phyloP scores from a whole-genome alignment of 2,329 filamentous ascomycete species.

The Phialophora verrucosa region DNA sequence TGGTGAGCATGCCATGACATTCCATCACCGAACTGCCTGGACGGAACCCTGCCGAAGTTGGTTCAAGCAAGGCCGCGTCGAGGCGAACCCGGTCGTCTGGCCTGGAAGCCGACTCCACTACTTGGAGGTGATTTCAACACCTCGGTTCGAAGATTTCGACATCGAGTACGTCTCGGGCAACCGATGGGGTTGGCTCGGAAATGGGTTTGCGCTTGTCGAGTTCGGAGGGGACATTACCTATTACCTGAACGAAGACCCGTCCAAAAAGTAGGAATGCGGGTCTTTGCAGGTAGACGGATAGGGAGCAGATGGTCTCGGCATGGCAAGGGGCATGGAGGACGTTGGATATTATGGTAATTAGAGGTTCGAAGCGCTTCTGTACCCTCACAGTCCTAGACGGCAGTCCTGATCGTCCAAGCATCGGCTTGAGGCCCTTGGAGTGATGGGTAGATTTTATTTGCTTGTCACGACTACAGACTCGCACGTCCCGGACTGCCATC shows the following conservation, averaged over 20 bases:
- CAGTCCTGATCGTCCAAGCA: too few species aligned
- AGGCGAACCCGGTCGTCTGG: constrained; percentile 32
- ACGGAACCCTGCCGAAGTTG: constrained; percentile 15
- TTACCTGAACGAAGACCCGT: constrained; percentile 1
- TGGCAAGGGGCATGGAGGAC: too few species aligned
- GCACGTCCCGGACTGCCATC: too few species aligned
- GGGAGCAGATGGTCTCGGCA: too few species aligned
- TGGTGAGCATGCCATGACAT: constrained; percentile 47
- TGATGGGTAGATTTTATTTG: too few species aligned
- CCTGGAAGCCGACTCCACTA: constrained; percentile 3
- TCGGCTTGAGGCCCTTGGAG: too few species aligned
- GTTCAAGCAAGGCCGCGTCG: constrained; percentile 42
- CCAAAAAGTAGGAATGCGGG: too few species aligned
- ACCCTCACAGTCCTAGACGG: too few species aligned
- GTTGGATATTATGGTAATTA: too few species aligned
- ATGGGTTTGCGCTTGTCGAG: constrained; percentile 42
- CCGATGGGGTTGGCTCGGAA: constrained; percentile 47
- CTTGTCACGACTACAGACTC: too few species aligned
- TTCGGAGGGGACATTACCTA: constrained; percentile 9
- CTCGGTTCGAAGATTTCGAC: constrained; percentile 45
- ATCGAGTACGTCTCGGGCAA: constrained; percentile 47
- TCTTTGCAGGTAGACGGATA: too few species aligned
- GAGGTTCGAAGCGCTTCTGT: too few species aligned
- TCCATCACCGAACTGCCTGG: constrained; percentile 43
- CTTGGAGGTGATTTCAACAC: constrained; percentile 17